Conservation (phyloP, 371 early-diverging fungal genomes). For the Sanchytrium tribonematis region DNA sequence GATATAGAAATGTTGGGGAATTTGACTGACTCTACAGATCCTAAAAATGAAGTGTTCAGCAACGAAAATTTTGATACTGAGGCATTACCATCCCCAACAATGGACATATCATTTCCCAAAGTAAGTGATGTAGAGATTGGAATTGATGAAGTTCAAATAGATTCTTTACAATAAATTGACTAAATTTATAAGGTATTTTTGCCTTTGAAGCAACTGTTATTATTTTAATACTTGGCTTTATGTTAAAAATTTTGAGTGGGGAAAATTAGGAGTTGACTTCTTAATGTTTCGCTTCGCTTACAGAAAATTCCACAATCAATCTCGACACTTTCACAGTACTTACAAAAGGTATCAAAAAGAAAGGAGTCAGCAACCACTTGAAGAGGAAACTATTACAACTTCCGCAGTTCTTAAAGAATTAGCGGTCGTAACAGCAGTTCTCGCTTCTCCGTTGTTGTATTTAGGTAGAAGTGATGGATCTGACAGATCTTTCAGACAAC, state of each 20-base stretch:
- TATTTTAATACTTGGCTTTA: too few relatives aligned
- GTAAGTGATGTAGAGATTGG: too few relatives aligned
- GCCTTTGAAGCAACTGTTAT: too few relatives aligned
- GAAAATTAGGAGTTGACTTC: not conserved
- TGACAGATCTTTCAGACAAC: not conserved
- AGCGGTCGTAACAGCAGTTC: not conserved
- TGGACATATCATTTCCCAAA: too few relatives aligned
- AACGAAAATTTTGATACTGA: too few relatives aligned
- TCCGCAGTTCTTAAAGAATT: not conserved
- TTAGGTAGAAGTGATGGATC: not conserved
- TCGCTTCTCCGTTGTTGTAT: not conserved
- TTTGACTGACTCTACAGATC: too few relatives aligned
- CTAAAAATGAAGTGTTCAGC: too few relatives aligned
- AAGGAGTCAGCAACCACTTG: not conserved
- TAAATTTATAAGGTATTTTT: too few relatives aligned
- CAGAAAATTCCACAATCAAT: not conserved
- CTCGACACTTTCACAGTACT: not conserved
- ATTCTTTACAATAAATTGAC: too few relatives aligned
- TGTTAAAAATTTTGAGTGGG: not conserved
- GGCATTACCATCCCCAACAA: too few relatives aligned
- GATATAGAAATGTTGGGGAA: too few relatives aligned
- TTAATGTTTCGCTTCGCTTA: not conserved
- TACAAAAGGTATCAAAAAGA: not conserved
- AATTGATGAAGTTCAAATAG: too few relatives aligned
- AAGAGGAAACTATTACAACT: not conserved